Evolutionary conservation across 176 grass and related monocot species (phyloP), one percentile per base, ranked within the genome.

Genomic region (Poa pratensis): DNA sequence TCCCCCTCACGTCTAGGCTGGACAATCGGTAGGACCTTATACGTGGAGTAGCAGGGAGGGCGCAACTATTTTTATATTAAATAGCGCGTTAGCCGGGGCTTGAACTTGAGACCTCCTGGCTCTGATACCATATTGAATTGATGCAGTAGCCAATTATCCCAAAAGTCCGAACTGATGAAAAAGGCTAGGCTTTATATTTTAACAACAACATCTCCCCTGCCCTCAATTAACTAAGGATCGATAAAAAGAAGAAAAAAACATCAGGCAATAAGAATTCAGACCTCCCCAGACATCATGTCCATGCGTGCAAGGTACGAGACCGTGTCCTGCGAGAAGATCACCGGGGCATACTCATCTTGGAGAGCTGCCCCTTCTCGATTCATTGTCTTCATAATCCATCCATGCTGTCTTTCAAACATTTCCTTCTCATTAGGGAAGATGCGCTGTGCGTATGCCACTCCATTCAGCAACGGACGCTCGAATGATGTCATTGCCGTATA

Each of bases 241-340:
- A 66, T 52, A 19, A 45, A 73, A 17, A 76, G 20, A 53, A 35
- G 40, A 49, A 83, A 75, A 18, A 30, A 51, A 3, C 5, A 64
- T 52, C 52, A 51, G 40, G 30, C 79, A 58, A 79, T 11, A 83
- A 69, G 35, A 84, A 62, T 73, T 17, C 9, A 0, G 27, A 95
- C 96, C 91, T 95, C 91, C 46, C 93, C 96, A 53, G 93, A 98
- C 93, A 98, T 98, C 93, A 98, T 98, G 78, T 98, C 96, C 17
- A 98, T 82, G 65, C 83, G 91, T 9, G 86, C 89, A 74, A 98
- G 92, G 73, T 98, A 94, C 26, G 93, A 95, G 60, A 98, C 74
- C 0, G 96, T 94, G 46, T 98, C 91, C 85, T 98, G 96, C 28
- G 87, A 94, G 87, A 92, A 98, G 86, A 98, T 95, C 67, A 98